Conservation (phyloP, 2,329 filamentous ascomycete genomes). For the Grosmannia serpens region DNA sequence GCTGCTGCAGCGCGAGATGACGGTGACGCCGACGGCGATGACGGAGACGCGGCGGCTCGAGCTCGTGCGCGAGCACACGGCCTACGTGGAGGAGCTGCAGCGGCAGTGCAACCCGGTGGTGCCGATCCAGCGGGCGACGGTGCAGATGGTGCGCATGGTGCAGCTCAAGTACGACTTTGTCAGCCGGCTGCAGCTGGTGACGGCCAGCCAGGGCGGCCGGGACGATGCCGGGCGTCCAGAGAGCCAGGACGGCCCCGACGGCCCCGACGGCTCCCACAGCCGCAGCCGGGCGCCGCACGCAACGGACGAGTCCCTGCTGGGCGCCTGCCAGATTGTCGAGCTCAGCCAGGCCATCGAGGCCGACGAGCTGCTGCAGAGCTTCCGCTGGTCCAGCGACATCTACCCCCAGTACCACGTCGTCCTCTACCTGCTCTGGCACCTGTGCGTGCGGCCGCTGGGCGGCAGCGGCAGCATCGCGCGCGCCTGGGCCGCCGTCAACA, state of each 20-base stretch:
- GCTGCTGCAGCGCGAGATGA: slow-evolving; percentile 26
- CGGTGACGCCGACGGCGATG: not conserved
- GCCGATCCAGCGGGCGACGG: slow-evolving; percentile 22
- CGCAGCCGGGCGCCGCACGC: not conserved
- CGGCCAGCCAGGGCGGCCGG: not conserved
- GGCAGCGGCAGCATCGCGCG: slow-evolving; percentile 15
- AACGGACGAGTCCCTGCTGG: slow-evolving; percentile 15
- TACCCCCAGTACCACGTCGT: slow-evolving; percentile 32
- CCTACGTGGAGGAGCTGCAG: slow-evolving; percentile 35
- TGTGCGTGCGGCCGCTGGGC: slow-evolving; percentile 26
- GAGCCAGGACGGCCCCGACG: not conserved
- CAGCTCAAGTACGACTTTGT: slow-evolving; percentile 18
- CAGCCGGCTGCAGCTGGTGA: slow-evolving; percentile 14
- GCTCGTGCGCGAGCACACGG: slow-evolving; percentile 16
- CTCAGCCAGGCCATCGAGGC: slow-evolving; percentile 17
- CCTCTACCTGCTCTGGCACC: slow-evolving; percentile 30
- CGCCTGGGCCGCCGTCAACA: slow-evolving; percentile 22
- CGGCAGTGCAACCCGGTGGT: slow-evolving; percentile 37
- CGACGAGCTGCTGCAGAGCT: slow-evolving; percentile 26
- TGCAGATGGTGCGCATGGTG: slow-evolving; percentile 14
- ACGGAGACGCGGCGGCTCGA: slow-evolving; percentile 8
- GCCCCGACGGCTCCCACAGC: too few relatives aligned
- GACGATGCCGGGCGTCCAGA: too few relatives aligned
- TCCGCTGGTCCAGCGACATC: slow-evolving; percentile 25
- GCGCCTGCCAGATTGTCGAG: slow-evolving; percentile 24